These are phyloP conservation scores for Epichloe festucae DNA, from an alignment of 2,329 filamentous ascomycete genomes.

Conservation along the genomic window DNA sequence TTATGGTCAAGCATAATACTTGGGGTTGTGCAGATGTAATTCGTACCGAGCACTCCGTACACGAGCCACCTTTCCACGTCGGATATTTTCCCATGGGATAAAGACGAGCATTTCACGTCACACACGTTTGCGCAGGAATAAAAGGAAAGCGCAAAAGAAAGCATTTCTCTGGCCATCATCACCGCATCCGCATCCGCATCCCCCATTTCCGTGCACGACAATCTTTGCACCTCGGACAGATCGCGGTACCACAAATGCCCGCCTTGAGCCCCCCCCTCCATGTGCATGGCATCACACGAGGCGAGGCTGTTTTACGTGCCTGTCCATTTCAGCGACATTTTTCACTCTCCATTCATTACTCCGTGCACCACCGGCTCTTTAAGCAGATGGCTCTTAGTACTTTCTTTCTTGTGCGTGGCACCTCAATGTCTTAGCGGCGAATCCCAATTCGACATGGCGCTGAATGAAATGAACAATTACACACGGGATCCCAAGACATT, in stretches of 20 bases:
- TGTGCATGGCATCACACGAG: background rate
- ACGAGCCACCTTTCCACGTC: background rate
- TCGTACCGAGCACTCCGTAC: background rate
- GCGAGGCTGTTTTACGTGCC: conserved; percentile 1
- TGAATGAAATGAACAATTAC: background rate
- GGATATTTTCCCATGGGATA: background rate
- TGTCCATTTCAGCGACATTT: background rate
- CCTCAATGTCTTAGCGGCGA: no score
- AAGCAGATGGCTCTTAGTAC: no score
- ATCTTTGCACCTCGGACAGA: background rate
- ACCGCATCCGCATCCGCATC: no score
- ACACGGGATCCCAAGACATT: background rate
- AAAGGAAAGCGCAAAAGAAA: no score
- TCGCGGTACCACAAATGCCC: background rate
- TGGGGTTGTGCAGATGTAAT: no score
- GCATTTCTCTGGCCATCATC: no score
- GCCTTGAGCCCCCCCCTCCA: background rate
- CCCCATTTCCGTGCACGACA: background rate
- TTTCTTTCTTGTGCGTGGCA: no score
- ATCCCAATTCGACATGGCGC: background rate
- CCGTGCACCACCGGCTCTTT: no score
- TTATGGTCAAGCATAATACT: conserved; percentile 1
- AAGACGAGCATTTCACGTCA: no score
- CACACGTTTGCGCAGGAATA: no score
- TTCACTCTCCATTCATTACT: background rate